Percentiles rank a stretch among this genome's conserved stretches.
Conservation (phyloP, 2,329 filamentous ascomycete species). For the Colletotrichum coccodes region DNA sequence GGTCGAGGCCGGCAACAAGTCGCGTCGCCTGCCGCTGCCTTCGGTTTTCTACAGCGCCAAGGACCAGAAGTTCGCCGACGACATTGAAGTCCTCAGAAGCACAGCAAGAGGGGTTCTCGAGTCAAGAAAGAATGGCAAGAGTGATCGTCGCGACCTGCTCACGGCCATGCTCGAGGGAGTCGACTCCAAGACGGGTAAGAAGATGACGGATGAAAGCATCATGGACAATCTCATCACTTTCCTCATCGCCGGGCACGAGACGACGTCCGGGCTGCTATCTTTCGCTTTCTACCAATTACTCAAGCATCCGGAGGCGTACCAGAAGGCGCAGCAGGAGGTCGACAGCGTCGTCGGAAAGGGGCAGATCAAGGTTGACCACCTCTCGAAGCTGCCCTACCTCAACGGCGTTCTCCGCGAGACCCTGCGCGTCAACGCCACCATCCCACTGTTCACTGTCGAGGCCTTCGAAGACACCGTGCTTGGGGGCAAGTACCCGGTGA, state of each 20-base stretch:
- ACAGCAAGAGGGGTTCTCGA: slow-evolving; percentile 68
- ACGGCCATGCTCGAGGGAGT: slow-evolving; percentile 72
- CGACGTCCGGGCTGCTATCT: slow-evolving; percentile 73
- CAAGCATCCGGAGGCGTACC: slow-evolving; percentile 69
- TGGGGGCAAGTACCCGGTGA: slow-evolving; percentile 63
- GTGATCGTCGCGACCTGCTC: slow-evolving; percentile 66
- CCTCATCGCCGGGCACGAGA: slow-evolving; percentile 75
- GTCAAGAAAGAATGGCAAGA: slow-evolving; percentile 58
- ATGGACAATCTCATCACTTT: slow-evolving; percentile 77
- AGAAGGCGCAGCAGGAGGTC: slow-evolving; percentile 74
- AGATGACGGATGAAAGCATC: slow-evolving; percentile 68
- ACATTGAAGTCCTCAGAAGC: slow-evolving; percentile 62
- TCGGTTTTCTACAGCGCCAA: slow-evolving; percentile 55
- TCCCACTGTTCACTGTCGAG: slow-evolving; percentile 41
- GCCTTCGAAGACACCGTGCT: slow-evolving; percentile 54
- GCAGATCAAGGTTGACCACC: slow-evolving; percentile 65
- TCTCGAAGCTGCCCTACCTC: slow-evolving; percentile 71
- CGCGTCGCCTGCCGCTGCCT: slow-evolving; percentile 56
- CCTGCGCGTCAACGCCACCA: slow-evolving; percentile 41
- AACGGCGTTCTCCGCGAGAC: slow-evolving; percentile 71
- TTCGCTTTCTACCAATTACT: slow-evolving; percentile 74
- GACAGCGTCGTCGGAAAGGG: slow-evolving; percentile 71
- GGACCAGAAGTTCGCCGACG: slow-evolving; percentile 56
- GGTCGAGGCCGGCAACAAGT: slow-evolving; percentile 60
- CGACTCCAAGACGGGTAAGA: slow-evolving; percentile 71